Percentiles rank a stretch among this genome's conserved stretches.
Conservation (phyloP, 495 filamentous ascomycete genomes). For the Parathielavia hyrcaniae region DNA sequence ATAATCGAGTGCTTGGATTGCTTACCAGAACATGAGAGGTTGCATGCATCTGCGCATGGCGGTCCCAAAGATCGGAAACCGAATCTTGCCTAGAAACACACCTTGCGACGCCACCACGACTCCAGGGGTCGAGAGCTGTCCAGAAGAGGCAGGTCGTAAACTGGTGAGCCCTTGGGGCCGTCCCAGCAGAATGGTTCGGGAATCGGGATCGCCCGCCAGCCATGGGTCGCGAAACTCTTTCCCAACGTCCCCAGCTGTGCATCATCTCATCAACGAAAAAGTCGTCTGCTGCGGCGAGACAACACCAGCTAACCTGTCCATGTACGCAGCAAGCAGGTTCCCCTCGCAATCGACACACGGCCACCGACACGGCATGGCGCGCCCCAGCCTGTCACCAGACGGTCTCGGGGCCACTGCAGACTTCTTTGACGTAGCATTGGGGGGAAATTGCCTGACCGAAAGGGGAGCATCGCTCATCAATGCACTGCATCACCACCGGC, state of each 20-base stretch:
- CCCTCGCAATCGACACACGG: background rate
- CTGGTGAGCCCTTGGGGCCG: background rate
- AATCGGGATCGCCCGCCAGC: slow-evolving; percentile 17
- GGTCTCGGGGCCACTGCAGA: background rate
- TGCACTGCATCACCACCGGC: background rate
- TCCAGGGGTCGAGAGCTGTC: slow-evolving; percentile 7
- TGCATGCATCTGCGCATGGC: slow-evolving; percentile 4
- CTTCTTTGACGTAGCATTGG: slow-evolving; percentile 4
- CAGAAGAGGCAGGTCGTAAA: slow-evolving; percentile 16
- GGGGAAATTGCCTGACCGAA: slow-evolving; percentile 6
- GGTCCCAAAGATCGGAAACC: slow-evolving; percentile 6
- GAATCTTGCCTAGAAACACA: slow-evolving; percentile 2
- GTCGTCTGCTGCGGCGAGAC: too few relatives aligned
- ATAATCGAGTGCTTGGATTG: background rate
- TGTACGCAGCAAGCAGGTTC: too few relatives aligned
- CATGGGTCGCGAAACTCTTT: slow-evolving; percentile 10
- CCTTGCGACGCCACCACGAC: slow-evolving; percentile 3
- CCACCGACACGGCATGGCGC: background rate
- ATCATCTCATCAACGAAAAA: too few relatives aligned
- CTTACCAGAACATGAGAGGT: slow-evolving; percentile 2
- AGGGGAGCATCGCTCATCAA: background rate
- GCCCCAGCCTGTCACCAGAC: background rate
- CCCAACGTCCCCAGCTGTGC: background rate
- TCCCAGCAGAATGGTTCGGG: slow-evolving; percentile 23
- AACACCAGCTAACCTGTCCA: too few relatives aligned